Conservation (phyloP, 768 basidiomycete species). For the Xanthoconium purpureum region DNA sequence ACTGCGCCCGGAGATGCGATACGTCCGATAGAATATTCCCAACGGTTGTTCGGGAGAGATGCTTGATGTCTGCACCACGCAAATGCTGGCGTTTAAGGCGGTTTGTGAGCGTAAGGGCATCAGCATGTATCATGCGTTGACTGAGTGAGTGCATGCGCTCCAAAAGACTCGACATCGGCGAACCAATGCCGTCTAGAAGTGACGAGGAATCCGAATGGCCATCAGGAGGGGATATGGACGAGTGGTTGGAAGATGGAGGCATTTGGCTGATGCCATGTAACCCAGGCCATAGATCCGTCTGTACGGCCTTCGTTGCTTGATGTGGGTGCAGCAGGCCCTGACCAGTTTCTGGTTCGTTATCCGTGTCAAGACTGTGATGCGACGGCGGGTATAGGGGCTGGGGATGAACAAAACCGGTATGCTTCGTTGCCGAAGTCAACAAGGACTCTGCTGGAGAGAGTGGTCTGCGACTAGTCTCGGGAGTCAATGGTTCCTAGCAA, state of each 20-base stretch:
- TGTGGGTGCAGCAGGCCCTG: constrained; percentile 31
- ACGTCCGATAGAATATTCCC: constrained; percentile 70
- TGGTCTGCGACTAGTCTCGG: constrained; percentile 41
- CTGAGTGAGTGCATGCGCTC: constrained; percentile 66
- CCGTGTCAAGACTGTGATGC: constrained; percentile 44
- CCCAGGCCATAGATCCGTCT: constrained; percentile 52
- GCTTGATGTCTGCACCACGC: constrained; percentile 77
- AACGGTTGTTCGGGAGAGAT: constrained; percentile 82
- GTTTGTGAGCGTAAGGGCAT: constrained; percentile 83
- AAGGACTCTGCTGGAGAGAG: constrained; percentile 41
- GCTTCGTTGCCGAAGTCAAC: constrained; percentile 24
- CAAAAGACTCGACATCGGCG: constrained; percentile 50
- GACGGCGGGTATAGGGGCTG: constrained; percentile 26
- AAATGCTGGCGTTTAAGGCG: constrained; percentile 90
- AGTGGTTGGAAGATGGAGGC: constrained; percentile 33
- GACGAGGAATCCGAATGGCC: constrained; percentile 76
- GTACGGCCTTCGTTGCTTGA: constrained; percentile 62
- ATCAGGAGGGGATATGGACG: constrained; percentile 51
- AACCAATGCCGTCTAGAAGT: constrained; percentile 50
- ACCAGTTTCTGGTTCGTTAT: constrained; percentile 36
- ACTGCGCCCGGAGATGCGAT: constrained; percentile 63
- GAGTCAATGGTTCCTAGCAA: constrained; percentile 43
- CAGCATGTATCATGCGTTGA: constrained; percentile 64
- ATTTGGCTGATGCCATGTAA: constrained; percentile 33
- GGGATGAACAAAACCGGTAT: constrained; percentile 24